Conservation (phyloP, 1,284 basidiomycete genomes). For the Pseudozyma flocculosa region DNA sequence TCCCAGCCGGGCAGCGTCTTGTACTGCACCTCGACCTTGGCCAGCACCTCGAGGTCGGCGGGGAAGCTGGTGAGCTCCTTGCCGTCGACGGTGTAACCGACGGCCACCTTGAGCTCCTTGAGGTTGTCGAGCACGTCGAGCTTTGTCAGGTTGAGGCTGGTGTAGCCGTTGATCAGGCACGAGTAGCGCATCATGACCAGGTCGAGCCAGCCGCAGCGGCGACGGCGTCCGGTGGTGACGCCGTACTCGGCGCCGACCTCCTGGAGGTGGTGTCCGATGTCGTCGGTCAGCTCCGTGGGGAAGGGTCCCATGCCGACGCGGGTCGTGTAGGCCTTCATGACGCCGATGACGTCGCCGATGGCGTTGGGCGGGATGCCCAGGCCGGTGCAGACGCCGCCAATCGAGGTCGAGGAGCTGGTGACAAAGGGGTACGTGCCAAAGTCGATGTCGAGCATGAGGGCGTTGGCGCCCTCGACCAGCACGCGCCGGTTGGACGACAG, state of each 20-base stretch:
- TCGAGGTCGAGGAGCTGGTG: conserved; percentile 86
- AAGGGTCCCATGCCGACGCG: conserved; percentile 96
- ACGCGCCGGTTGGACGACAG: conserved; percentile 72
- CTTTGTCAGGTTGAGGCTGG: conserved; percentile 89
- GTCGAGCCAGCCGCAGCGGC: conserved; percentile 97
- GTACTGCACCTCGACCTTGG: conserved; percentile 82
- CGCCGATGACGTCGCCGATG: conserved; percentile 83
- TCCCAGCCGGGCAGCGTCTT: conserved; percentile 91
- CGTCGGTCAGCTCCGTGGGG: conserved; percentile 90
- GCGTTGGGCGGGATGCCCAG: conserved; percentile 87
- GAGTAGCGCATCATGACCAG: conserved; percentile 93
- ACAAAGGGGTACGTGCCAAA: conserved; percentile 98
- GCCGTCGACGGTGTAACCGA: conserved; percentile 77
- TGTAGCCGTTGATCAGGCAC: conserved; percentile 92
- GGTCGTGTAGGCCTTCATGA: conserved; percentile 96
- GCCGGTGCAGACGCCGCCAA: conserved; percentile 94
- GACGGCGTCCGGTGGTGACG: conserved; percentile 83
- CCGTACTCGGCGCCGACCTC: conserved; percentile 92
- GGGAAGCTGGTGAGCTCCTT: conserved; percentile 83
- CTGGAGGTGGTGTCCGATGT: conserved; percentile 82
- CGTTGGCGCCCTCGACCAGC: conserved; percentile 95
- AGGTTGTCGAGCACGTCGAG: conserved; percentile 87
- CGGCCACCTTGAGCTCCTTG: conserved; percentile 82
- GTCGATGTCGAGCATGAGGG: conserved; percentile 96
- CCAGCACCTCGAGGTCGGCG: conserved; percentile 83